Base-by-base conservation (phyloP, 2,329 filamentous ascomycete genomes). In the Scorias spongiosa region DNA sequence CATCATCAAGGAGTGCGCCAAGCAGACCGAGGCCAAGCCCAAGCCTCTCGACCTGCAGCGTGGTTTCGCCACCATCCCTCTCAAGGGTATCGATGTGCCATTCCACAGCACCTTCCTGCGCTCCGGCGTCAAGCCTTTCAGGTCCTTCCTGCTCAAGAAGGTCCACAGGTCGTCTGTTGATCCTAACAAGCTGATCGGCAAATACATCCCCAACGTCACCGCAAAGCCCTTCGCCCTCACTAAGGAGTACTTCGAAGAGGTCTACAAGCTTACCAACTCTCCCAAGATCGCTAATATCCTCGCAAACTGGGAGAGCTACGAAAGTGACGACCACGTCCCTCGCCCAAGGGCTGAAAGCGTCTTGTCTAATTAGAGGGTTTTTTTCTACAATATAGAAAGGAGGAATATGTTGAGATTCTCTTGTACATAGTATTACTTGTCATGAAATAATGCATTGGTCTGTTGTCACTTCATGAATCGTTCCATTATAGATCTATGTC, bases 111-210 rank as follows among this genome's bases (percentile, higher is more conserved):
- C 91, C 14, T 98, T 98, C 75, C 70, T 98, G 67, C 84, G 93
- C 44, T 94, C 87, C 34, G 93, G 91, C 57, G 91, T 98, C 65
- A 98, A 98, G 75, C 91, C 93, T 40, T 98, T 98, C 86, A 78
- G 91, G 53, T 89, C 81, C 39, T 98, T 98, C 78, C 67, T 98
- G 62, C 81, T 96, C 56, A 98, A 96, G 84, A 98, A 98, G 78
- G 96, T 98, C 70, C 87, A 96, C 75, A 94, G 93, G 78, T 95
- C 88, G 18, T 93, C 84, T 43, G 96, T 98, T 63, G 91, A 98
- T 63, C 91, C 91, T 5, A 83, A 84, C 63, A 96, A 96, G 74
- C 70, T 98, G 58, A 76, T 98, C 54, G 91, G 91, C 58, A 98
- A 98, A 69, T 98, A 98, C 69, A 96, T 98, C 53, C 91, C 91